phyloP scores from a whole-genome alignment of 2,329 filamentous ascomycete genomes.

The Fusarium decemcellulare region DNA sequence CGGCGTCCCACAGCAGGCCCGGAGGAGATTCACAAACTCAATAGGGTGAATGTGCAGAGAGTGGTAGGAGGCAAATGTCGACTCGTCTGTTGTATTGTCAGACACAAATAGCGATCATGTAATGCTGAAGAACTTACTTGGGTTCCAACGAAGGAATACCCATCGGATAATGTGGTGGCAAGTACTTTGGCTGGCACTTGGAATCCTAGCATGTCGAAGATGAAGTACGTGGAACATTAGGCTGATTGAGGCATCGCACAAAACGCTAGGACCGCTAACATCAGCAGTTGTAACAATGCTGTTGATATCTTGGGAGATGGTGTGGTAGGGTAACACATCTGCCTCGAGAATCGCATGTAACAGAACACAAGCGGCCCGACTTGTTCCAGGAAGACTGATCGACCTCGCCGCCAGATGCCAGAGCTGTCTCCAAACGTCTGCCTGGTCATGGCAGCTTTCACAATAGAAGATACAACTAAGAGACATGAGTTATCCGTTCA shows the following conservation, averaged over 20 bases:
- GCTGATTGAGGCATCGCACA: conserved; percentile 84
- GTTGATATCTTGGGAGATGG: conserved; percentile 78
- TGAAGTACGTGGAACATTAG: conserved; percentile 81
- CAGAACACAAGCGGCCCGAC: conserved; percentile 82
- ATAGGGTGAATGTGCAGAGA: conserved; percentile 74
- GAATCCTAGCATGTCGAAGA: conserved; percentile 75
- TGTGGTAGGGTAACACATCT: conserved; percentile 76
- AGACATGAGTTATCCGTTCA: conserved; percentile 38
- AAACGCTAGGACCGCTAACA: conserved; percentile 81
- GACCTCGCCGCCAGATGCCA: conserved; percentile 83
- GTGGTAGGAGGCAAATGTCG: conserved; percentile 75
- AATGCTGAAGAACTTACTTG: conserved; percentile 68
- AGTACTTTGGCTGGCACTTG: conserved; percentile 76
- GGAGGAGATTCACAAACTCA: conserved; percentile 78
- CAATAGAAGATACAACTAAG: conserved; percentile 50
- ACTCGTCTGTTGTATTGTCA: conserved; percentile 69
- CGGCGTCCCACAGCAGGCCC: conserved; percentile 73
- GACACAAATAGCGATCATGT: neutral
- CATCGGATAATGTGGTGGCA: conserved; percentile 83
- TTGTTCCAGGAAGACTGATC: conserved; percentile 78
- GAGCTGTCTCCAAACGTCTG: conserved; percentile 74
- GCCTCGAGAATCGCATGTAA: conserved; percentile 77
- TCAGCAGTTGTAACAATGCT: conserved; percentile 83
- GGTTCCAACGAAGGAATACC: conserved; percentile 86
- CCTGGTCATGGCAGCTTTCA: conserved; percentile 52